Conservation (phyloP, 306 rosid genomes). For the Corylus heterophylla region DNA sequence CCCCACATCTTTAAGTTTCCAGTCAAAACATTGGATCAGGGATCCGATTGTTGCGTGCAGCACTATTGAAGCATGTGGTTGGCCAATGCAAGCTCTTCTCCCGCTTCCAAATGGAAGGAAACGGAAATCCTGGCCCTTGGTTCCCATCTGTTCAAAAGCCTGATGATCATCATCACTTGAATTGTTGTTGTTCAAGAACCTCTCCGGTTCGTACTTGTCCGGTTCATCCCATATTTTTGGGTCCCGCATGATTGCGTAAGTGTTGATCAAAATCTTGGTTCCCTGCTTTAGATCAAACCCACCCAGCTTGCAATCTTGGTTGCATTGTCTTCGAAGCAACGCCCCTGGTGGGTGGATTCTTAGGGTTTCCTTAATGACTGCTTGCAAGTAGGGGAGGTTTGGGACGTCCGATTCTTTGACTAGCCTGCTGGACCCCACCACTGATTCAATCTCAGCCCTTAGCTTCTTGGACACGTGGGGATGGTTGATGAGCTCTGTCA, state of each 20-base stretch:
- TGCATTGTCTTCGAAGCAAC: constrained; percentile 38
- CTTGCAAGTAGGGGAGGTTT: constrained; percentile 41
- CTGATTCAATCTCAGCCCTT: constrained; percentile 38
- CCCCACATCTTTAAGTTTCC: constrained; percentile 34
- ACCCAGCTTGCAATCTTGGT: constrained; percentile 34
- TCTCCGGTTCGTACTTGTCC: constrained; percentile 49
- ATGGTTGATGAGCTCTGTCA: constrained; percentile 49
- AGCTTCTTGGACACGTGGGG: constrained; percentile 23
- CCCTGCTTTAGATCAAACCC: constrained; percentile 37
- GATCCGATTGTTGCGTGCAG: constrained; percentile 35
- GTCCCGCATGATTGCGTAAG: constrained; percentile 55
- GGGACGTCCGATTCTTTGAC: constrained; percentile 48
- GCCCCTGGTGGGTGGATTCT: constrained; percentile 55
- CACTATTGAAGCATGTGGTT: constrained; percentile 35
- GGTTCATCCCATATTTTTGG: constrained; percentile 42
- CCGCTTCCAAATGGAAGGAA: constrained; percentile 58
- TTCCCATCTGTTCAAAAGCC: constrained; percentile 2
- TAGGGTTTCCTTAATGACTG: constrained; percentile 38
- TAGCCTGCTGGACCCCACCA: constrained; percentile 36
- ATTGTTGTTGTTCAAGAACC: constrained; percentile 26
- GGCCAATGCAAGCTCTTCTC: constrained; percentile 49
- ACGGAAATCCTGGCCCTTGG: constrained; percentile 32
- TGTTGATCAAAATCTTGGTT: constrained; percentile 38
- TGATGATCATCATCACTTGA: neutral
- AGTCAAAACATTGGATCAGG: constrained; percentile 45